Evolutionary conservation across 768 basidiomycete species (phyloP), one percentile per base, ranked within the genome.

Genomic region (Mycena venus): DNA sequence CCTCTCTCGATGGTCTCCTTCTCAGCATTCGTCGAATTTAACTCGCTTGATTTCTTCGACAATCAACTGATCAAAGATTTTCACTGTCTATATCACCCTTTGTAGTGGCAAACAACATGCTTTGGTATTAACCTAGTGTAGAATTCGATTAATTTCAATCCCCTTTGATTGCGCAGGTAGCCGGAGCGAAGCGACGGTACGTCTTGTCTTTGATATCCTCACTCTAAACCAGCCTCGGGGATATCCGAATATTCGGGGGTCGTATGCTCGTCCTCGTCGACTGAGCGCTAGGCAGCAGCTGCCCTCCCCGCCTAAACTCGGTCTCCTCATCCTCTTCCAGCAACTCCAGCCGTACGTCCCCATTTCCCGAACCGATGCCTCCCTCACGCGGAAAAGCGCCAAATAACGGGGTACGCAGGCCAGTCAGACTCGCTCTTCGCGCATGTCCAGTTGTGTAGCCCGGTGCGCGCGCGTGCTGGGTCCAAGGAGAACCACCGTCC

Each of bases 371-470:
- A 51, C 51, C 64, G 65, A 67, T 56, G 17, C 42, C 42, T 14
- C 42, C 42, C 42, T 44, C 42, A 19, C 42, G 42, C 53, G 53
- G 36, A 34, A 70, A 61, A 14, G 95, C 88, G 80, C 89, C 91
- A 83, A 96, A 96, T 25, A 97, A 84, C 19, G 88, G 84, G 44
- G 88, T 88, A 78, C 94, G 93, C 5, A 90, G 86, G 42, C 34
- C 59, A 77, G 93, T 93, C 14, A 93, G 84, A 17, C 92, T 92
- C 67, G 87, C 88, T 74, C 91, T 87, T 38, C 67, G 21, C 56
- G 40, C 56, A 27, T 44, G 67, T 42, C 56, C 67, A 44, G 51
- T 27, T 4, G 51, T 27, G 51, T 29, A 27, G 25, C 25, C 51
- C 51, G 51, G 25, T 27, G 17, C 51, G 51, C 14, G 51, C 51